Base-by-base conservation (phyloP, 2,329 filamentous ascomycete genomes). In the Curvularia eragrostidis region DNA sequence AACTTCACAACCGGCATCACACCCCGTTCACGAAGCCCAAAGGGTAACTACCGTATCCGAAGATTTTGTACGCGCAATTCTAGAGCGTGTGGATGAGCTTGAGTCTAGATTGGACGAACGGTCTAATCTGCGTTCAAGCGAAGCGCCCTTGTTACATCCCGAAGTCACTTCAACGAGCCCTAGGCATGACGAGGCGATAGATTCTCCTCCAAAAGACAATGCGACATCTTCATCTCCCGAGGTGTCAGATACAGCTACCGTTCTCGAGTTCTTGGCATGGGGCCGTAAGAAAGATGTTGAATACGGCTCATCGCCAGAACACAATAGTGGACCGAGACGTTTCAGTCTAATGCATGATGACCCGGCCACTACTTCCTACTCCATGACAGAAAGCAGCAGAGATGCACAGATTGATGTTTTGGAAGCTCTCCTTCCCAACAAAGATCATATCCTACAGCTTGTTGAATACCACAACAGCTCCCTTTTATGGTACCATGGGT, bases 241-340 rank as follows among this genome's bases (percentile, higher is more conserved):
- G 12, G 32, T 48, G 30, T 18, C n/a, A 59, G 79, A 80, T 63
- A 79, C 79, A 1, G 80, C 79, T 1, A 80, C 80, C 2, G 78
- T 82, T 3, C 73, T 83, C 0, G 80, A 83, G 53, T 83, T 81
- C 28, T 44, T 82, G 2, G 79, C 80, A 1, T 83, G 81, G 81
- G 81, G 80, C 8, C 75, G 80, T 15, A 72, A 75, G 34, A 83
- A 82, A 61, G 77, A 82, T 24, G 51, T 39, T 3, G 53, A 63
- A 13, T 65, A 63, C 32, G 59, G 52, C 23, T 67, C 44, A 13
- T 38, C 57, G 19, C 34, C 48, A 28, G 49, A 58, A 9, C 54
- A 69, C 39, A 63, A 68, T 18, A 54, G 60, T 26, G 58, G 60
- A 21, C 55, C 58, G 30, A 41, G 47, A 48, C 48, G 48, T 18